Base-by-base conservation (phyloP, 208 protist species). In the Wallacemonas sp. region DNA sequence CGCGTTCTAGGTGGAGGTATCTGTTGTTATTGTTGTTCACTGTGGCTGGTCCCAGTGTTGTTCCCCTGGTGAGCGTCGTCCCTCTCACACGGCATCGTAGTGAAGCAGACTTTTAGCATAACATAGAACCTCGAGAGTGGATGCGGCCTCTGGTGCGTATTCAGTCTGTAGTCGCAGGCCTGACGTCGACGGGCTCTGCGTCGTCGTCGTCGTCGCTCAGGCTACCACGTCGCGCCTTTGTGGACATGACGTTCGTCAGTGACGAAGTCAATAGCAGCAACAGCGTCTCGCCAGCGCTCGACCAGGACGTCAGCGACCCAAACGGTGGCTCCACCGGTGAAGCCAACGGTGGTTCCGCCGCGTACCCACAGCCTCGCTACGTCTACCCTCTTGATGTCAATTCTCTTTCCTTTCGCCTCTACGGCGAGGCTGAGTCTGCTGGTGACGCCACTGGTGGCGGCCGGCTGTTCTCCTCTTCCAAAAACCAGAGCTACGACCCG, bases 401-500 rank as follows among this genome's bases (percentile, higher is more conserved):
- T n/a, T 28, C 34, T 27, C 17, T 62, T 1, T 51, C 75, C 4
- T 79, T 88, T 38, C 79, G 74, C 27, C 67, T 93, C 33, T 85
- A 85, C 65, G 80, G 79, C 45, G 87, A 90, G 77, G 51, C 75
- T 24, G 56, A 59, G 17, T 54, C 31, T 9, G 75, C 60, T 24
- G 68, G 44, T 38, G 64, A 77, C 49, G 80, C 62, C 11, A 74
- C n/a, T n/a, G n/a, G 82, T 49, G 61, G 45, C 26, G 75, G 76
- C 42, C 81, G 84, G 33, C 68, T 90, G 39, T 87, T 88, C 53
- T 64, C 79, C 44, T 83, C 75, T 21, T 61, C 64, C 1, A 79
- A 59, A 19, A 24, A 70, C 14, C 74, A 75, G 31, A 90, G 81
- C 74, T 86, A 90, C 68, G 77, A 85, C 70, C 75, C 79, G 0